These are phyloP conservation scores for Paxillus involutus DNA, from an alignment of 768 basidiomycete genomes.

Conservation along the genomic window DNA sequence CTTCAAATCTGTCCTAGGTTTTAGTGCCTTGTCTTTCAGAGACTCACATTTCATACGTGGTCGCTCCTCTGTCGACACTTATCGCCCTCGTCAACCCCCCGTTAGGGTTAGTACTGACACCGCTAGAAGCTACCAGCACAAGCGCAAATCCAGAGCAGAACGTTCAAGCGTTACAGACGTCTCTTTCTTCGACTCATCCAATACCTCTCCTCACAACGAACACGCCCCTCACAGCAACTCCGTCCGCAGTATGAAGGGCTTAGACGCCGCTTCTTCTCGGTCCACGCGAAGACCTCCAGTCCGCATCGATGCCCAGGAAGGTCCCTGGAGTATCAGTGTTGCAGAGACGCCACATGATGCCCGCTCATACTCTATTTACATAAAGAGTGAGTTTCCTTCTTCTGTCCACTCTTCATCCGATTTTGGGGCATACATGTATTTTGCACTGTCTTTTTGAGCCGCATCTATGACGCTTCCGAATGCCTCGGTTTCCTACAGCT, in stretches of 20 bases:
- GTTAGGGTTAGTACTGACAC: conserved; percentile 46
- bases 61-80: conserved; percentile 29
- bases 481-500: conserved; percentile 21
- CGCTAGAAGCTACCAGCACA: conserved; percentile 35
- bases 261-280: conserved; percentile 43
- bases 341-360: conserved; percentile 81
- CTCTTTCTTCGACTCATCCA: conserved; percentile 41
- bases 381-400: conserved; percentile 70
- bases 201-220: conserved; percentile 29
- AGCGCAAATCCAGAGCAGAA: conserved; percentile 35
- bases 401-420: conserved; percentile 23
- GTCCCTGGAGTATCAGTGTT: conserved; percentile 86
- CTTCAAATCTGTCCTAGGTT: conserved; percentile 49
- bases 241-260: conserved; percentile 41
- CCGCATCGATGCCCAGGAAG: conserved; percentile 73
- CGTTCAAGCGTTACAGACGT: conserved; percentile 39
- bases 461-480: conserved; percentile 24
- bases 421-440: conserved; percentile 15
- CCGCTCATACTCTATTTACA: conserved; percentile 73
- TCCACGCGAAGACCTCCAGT: conserved; percentile 48
- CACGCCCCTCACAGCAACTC: conserved; percentile 31
- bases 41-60: conserved; percentile 30
- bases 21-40: conserved; percentile 38
- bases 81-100: conserved; percentile 28
- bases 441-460: conserved; percentile 18